Evolutionary conservation across 1,284 basidiomycete genomes (phyloP).

Genomic region (Irpex rosettiformis): DNA sequence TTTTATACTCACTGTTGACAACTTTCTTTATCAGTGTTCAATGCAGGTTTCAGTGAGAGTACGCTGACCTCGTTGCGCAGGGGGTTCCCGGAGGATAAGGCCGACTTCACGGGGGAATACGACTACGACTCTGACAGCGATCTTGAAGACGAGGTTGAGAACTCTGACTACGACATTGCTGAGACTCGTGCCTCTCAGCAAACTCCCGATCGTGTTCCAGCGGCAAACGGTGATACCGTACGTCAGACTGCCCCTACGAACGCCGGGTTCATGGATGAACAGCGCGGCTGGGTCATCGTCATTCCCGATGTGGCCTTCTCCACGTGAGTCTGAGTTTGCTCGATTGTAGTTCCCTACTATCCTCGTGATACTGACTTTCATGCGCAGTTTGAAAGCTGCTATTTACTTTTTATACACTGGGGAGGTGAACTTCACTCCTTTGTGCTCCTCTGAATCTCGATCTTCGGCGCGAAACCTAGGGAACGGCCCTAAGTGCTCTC

Average conservation of each 20-base stretch:
- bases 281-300: slow-evolving; percentile 11
- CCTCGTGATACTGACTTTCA: neutral
- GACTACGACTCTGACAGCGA: slow-evolving; percentile 16
- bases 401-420: slow-evolving; percentile 21
- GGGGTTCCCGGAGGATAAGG: neutral
- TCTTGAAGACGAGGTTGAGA: slow-evolving; percentile 5
- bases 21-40: neutral
- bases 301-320: slow-evolving; percentile 18
- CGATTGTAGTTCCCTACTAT: neutral
- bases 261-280: too few species aligned
- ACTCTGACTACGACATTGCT: neutral
- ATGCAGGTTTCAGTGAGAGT: neutral
- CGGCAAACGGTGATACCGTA: too few species aligned
- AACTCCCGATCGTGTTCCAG: too few species aligned
- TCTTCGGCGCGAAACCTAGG: neutral
- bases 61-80: neutral
- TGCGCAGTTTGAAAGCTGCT: slow-evolving; percentile 23
- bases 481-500: slow-evolving; percentile 7
- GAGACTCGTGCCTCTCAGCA: neutral
- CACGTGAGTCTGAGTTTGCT: slow-evolving; percentile 16
- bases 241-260: too few species aligned
- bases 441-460: slow-evolving; percentile 17
- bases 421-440: slow-evolving; percentile 18
- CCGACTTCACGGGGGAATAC: neutral
- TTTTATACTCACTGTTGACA: neutral